Conservation (phyloP, 2,329 filamentous ascomycete genomes). For the Volutella citrinella region DNA sequence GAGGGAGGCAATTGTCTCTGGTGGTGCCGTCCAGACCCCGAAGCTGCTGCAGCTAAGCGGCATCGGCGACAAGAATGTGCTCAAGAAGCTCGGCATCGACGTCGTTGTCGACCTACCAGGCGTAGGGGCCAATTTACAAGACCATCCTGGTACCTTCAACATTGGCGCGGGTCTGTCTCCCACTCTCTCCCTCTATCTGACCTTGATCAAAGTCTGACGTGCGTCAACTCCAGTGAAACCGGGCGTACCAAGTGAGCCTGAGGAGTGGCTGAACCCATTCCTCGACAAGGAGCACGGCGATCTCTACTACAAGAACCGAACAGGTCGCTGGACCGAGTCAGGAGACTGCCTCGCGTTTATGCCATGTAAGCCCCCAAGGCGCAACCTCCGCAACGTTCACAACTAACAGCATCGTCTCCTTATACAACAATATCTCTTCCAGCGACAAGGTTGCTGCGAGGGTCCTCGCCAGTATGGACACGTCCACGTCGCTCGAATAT, state of each 20-base stretch:
- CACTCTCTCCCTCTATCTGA: conserved; percentile 32
- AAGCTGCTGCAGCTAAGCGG: conserved; percentile 64
- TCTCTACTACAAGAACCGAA: conserved; percentile 44
- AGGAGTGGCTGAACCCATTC: no score
- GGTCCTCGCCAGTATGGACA: no score
- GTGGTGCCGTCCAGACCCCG: conserved; percentile 60
- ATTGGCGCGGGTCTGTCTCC: conserved; percentile 35
- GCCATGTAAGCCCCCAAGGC: no score
- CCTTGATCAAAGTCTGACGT: conserved; percentile 18
- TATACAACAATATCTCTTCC: no score
- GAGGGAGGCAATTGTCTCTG: conserved; percentile 46
- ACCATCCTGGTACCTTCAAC: conserved; percentile 54
- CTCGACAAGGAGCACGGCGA: conserved; percentile 29
- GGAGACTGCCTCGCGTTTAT: no score
- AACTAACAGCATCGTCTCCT: no score
- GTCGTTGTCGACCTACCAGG: conserved; percentile 55
- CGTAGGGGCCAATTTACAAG: conserved; percentile 62
- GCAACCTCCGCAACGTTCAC: no score
- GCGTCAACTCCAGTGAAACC: neutral
- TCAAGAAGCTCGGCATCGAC: conserved; percentile 51
- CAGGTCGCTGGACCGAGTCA: conserved; percentile 48
- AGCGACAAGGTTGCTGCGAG: no score
- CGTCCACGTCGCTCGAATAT: no score
- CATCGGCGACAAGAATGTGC: conserved; percentile 53
- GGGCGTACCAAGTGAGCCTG: no score